These are phyloP conservation scores for Hirschfeldia incana DNA, from an alignment of 345 rosid species.

Conservation along the genomic window DNA sequence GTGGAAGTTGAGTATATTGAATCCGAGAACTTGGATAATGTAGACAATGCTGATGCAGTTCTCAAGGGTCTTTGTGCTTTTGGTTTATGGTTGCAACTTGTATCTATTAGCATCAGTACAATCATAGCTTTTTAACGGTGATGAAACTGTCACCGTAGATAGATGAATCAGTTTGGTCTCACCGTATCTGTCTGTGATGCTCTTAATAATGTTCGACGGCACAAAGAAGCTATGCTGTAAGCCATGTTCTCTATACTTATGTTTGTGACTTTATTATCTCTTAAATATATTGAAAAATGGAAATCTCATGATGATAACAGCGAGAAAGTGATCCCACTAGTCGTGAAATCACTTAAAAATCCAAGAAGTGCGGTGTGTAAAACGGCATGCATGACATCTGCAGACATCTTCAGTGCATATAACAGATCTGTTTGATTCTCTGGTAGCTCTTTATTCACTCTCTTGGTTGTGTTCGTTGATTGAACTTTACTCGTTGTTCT, in stretches of 20 bases:
- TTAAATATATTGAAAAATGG: background rate
- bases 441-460: too few relatives aligned
- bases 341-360: slow-evolving; percentile 74
- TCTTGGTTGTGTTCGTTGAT: too few relatives aligned
- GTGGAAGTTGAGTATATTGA: slow-evolving; percentile 82
- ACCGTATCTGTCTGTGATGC: slow-evolving; percentile 59
- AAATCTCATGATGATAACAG: background rate
- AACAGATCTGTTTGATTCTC: too few relatives aligned
- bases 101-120: too few relatives aligned
- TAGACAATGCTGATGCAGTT: slow-evolving; percentile 64
- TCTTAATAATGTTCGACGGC: slow-evolving; percentile 63
- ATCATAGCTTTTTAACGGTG: background rate
- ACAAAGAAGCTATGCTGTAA: slow-evolving; percentile 62
- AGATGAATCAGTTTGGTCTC: slow-evolving; percentile 12
- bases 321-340: slow-evolving; percentile 43
- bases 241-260: slow-evolving; percentile 25
- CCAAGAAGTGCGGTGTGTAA: slow-evolving; percentile 95
- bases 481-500: background rate
- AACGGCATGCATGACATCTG: slow-evolving; percentile 82
- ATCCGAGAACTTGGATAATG: slow-evolving; percentile 68
- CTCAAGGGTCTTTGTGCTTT: slow-evolving; percentile 50
- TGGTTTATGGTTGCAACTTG: background rate
- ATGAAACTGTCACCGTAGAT: background rate
- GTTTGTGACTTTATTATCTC: too few relatives aligned
- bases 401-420: slow-evolving; percentile 60